Base-by-base conservation (phyloP, 345 rosid genomes). In the Angophora floribunda region DNA sequence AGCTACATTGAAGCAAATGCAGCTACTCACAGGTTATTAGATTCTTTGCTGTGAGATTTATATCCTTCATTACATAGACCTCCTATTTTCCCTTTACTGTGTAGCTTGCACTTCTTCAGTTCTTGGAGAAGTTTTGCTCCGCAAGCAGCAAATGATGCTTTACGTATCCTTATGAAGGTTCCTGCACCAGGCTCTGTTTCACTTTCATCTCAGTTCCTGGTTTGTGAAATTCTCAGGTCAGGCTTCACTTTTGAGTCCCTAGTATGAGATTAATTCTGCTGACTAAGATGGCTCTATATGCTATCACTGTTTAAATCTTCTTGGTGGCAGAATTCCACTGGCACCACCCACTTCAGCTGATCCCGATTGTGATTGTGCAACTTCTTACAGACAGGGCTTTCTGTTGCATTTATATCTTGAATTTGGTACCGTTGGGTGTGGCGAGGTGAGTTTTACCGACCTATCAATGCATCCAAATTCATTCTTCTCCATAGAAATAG, bases 391-490 rank as follows among this genome's bases (percentile, higher is more conserved):
- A 89, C 95, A 97, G 92, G 99, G 99, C 7, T 97, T 93, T 90
- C 91, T 96, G 90, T 89, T 96, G 70, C 94, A 96, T 32, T 87
- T 97, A 89, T 93, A 89, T 92, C 96, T 97, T 89, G 97, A 97
- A 87, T 97, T 95, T 93, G 98, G 99, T 90, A 93, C 93, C 87
- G 87, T 93, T 80, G 99, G 99, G 82, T 92, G 93, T 67, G 99
- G 99, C 57, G 99, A 96, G 99, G 99, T 97, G 88, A 89, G 94
- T 90, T 91, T 61, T 88, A 36, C 85, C 14, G 11, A 41, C 24
- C 6, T 22, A 79, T 79, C 13, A 79, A 6, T 12, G 32, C 7
- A 28, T 61, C 32, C 51, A 79, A 79, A 17, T 79, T 47, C 86
- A 86, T 55, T 32, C 67, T 49, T 85, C 63, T 85, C 63, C 19